Conservation (phyloP, 225 moss, liverwort and hornwort genomes). For the Straminergon stramineum region DNA sequence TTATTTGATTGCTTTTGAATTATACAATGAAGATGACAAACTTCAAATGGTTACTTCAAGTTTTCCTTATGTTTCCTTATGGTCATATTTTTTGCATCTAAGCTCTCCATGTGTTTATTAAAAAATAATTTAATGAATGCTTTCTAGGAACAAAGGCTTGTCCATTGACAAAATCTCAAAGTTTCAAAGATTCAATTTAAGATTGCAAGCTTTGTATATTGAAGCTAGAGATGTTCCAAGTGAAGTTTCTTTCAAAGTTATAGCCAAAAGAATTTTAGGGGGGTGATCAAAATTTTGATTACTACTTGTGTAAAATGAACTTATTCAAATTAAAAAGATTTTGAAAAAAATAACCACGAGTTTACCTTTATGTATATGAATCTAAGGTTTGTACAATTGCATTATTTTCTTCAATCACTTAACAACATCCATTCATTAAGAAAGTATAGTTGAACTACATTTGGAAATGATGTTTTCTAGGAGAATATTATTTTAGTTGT, state of each 20-base stretch:
- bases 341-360: too few species aligned
- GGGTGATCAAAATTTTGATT: too few species aligned
- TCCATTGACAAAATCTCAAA: not conserved
- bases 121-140: not conserved
- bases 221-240: not conserved
- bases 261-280: too few species aligned
- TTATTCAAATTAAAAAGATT: too few species aligned
- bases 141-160: not conserved
- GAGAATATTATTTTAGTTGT: not conserved
- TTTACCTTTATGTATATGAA: not conserved
- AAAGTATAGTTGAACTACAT: not conserved
- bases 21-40: not conserved
- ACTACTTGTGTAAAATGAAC: not conserved
- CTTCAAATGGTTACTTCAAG: not conserved
- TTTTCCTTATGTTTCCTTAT: accelerated
- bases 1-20: not conserved
- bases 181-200: not conserved
- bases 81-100: not conserved
- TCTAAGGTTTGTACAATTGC: not conserved
- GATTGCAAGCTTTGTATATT: not conserved
- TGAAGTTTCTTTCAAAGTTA: not conserved
- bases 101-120: not conserved
- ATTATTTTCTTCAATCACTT: not conserved
- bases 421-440: not conserved
- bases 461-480: not conserved